phyloP scores from a whole-genome alignment of 208 protist genomes.

The Wallacemonas rigidus region DNA sequence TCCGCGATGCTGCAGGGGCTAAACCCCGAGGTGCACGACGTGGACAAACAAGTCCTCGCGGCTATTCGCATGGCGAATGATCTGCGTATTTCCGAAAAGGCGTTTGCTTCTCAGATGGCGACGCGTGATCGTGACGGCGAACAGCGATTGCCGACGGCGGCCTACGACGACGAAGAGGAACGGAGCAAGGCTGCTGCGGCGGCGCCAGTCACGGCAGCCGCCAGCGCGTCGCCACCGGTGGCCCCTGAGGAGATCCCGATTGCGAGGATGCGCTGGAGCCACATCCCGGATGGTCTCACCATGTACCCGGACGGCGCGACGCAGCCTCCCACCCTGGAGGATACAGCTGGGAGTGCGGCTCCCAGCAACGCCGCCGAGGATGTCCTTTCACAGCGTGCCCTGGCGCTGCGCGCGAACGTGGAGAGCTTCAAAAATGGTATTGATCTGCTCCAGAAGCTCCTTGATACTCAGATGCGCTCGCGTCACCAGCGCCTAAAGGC shows the following conservation, averaged over 20 bases:
- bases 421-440: slow-evolving; percentile 75
- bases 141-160: slow-evolving; percentile 43
- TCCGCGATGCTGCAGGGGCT: slow-evolving; percentile 23
- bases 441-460: slow-evolving; percentile 60
- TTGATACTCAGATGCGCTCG: slow-evolving; percentile 63
- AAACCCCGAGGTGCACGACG: slow-evolving; percentile 28
- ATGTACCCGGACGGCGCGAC: slow-evolving; percentile 62
- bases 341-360: background rate
- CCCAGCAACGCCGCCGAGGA: slow-evolving; percentile 2
- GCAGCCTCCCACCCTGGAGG: slow-evolving; percentile 16
- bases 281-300: slow-evolving; percentile 80
- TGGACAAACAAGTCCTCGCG: slow-evolving; percentile 37
- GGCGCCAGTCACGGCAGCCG: slow-evolving; percentile 6
- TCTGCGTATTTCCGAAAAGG: slow-evolving; percentile 66
- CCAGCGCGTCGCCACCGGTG: slow-evolving; percentile 11
- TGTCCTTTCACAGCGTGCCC: slow-evolving; percentile 39
- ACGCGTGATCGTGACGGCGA: slow-evolving; percentile 62
- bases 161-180: slow-evolving; percentile 42
- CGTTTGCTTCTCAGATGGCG: slow-evolving; percentile 65
- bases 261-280: slow-evolving; percentile 67
- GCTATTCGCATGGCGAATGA: slow-evolving; percentile 72
- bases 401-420: slow-evolving; percentile 47
- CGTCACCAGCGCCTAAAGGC: slow-evolving; percentile 47
- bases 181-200: background rate
- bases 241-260: slow-evolving; percentile 42